A percentile compares a stretch with the other conserved stretches of the same genome.
phyloP scores from a whole-genome alignment of 176 grass and related monocot species.

The Oryza glaberrima region DNA sequence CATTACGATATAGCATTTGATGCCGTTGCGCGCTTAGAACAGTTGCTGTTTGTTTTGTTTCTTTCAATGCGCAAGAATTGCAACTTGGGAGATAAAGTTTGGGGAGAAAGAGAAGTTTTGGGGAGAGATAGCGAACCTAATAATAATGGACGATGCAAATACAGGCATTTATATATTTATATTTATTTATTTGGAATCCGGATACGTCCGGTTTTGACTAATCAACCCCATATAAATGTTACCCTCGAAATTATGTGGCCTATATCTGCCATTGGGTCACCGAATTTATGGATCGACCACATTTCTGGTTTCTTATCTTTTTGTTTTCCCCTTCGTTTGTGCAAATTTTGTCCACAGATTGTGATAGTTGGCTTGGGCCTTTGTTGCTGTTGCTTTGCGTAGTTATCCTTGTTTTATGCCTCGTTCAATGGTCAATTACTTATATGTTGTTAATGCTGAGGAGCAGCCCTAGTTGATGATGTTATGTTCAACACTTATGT shows the following conservation, averaged over 20 bases:
- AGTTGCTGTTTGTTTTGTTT: neutral
- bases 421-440: neutral
- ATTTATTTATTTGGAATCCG: neutral
- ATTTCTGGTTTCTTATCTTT: conserved; percentile 4
- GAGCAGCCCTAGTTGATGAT: conserved; percentile 15
- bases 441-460: neutral
- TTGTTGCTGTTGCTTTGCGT: neutral
- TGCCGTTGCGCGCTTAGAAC: conserved; percentile 3
- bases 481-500: conserved; percentile 21
- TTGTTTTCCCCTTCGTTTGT: neutral
- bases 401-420: conserved; percentile 19
- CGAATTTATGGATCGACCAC: conserved; percentile 1
- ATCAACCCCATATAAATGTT: conserved; percentile 24
- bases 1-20: conserved; percentile 34
- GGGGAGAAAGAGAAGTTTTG: conserved; percentile 40
- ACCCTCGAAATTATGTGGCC: conserved; percentile 43
- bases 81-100: conserved; percentile 35
- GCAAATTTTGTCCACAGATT: conserved; percentile 2
- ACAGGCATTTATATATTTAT: neutral
- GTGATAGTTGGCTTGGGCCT: neutral
- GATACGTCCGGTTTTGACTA: conserved; percentile 40
- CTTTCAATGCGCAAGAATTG: conserved; percentile 35
- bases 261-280: conserved; percentile 38
- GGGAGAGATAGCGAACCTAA: conserved; percentile 6
- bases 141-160: conserved; percentile 32